Base-by-base conservation (phyloP, 1,284 basidiomycete genomes). In the Baeospora myosura region DNA sequence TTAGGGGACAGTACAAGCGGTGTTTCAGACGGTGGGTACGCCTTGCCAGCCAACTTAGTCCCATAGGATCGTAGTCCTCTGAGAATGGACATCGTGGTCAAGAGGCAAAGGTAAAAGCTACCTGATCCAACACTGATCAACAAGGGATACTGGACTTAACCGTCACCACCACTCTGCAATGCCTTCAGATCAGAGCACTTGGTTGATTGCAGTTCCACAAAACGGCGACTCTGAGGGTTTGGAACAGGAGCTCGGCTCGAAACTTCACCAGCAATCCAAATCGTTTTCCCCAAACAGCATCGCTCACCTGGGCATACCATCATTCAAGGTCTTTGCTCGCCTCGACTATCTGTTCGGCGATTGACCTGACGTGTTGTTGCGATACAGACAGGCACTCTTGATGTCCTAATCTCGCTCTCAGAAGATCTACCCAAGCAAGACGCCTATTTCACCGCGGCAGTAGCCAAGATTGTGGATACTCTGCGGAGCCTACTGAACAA, bases 331-430 rank as follows among this genome's bases (percentile, higher is more conserved):
- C 47, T 34, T 37, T 14, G 22, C 41, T 45, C 49, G 47, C 37
- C 41, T 41, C 41, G 34, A 39, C 30, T 35, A 33, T 31, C 35
- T 36, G 38, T 40, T 37, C 20, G 34, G 37, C 29, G 35, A 22
- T 26, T 45, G 21, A 46, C 17, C 30, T 40, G 6, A 47, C 21
- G 25, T 23, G 16, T 14, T n/a, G n/a, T n/a, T n/a, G n/a, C n/a
- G n/a, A n/a, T n/a, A n/a, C n/a, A 98, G 92, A 91, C 93, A 46
- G 95, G 95, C 42, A 98, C 95, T 0, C 78, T 99, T 20, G 94
- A 95, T 49, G 76, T 80, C 21, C 80, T 99, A 45, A 81, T 99
- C 50, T 74, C 79, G 3, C 76, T 98, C 37, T 95, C 92, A 12
- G 96, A 98, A 58, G 82, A 88, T 41, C 74, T 98, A 33, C 90